Evolutionary conservation across 352 stramenopile species (phyloP).

Genomic region (Saprolegnia parasitica): DNA sequence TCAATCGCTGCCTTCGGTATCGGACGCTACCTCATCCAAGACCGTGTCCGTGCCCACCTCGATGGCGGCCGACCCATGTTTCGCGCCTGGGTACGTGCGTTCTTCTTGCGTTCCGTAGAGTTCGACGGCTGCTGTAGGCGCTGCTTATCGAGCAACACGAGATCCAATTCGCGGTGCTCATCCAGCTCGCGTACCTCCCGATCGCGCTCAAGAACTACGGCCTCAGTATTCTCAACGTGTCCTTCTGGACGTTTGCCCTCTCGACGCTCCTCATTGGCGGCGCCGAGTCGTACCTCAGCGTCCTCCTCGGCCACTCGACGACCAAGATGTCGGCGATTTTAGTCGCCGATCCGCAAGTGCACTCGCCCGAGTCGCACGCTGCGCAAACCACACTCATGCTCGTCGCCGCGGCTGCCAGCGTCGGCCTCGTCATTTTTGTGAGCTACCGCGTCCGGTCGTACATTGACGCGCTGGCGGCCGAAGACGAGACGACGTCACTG

Average conservation of each 20-base stretch:
- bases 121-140: constrained; percentile 33
- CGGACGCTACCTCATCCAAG: constrained; percentile 58
- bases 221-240: constrained; percentile 66
- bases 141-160: constrained; percentile 56
- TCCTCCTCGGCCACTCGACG: constrained; percentile 65
- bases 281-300: constrained; percentile 67
- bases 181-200: constrained; percentile 70
- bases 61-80: constrained; percentile 61
- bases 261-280: constrained; percentile 61
- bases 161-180: constrained; percentile 68
- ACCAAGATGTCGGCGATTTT: constrained; percentile 13
- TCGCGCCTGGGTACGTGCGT: constrained; percentile 40
- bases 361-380: neutral
- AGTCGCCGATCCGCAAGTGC: neutral
- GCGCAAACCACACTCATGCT: constrained; percentile 1
- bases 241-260: constrained; percentile 55
- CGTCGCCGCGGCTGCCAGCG: neutral
- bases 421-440: neutral
- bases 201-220: constrained; percentile 85
- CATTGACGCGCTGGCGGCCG: constrained; percentile 1
- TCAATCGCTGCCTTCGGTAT: constrained; percentile 66
- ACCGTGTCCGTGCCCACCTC: constrained; percentile 62
- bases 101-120: neutral
- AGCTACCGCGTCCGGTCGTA: constrained; percentile 14
- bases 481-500: neutral